Conservation (phyloP, 495 filamentous ascomycete species). For the Neurospora discreta region DNA sequence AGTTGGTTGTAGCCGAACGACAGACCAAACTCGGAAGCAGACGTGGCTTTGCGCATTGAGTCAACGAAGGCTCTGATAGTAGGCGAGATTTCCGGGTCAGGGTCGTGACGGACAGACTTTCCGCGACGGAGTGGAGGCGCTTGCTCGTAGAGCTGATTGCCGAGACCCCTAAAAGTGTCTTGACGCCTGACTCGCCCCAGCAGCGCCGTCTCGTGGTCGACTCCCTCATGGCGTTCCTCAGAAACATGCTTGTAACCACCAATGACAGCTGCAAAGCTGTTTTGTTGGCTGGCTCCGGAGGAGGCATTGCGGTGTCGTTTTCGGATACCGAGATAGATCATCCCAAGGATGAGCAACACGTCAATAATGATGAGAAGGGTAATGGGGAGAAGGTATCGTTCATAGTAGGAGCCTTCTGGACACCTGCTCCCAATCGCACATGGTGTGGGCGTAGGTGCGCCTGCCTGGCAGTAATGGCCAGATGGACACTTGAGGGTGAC, state of each 20-base stretch:
- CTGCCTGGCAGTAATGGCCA: constrained; percentile 34
- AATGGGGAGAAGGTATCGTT: constrained; percentile 30
- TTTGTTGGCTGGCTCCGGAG: not conserved
- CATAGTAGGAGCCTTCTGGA: constrained; percentile 21
- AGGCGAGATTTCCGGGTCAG: constrained; percentile 20
- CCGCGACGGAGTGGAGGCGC: not conserved
- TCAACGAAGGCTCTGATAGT: constrained; percentile 37
- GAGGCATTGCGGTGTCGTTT: constrained; percentile 9
- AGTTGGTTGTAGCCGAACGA: constrained; percentile 39
- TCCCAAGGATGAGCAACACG: constrained; percentile 20
- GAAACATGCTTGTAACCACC: constrained; percentile 22
- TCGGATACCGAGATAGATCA: constrained; percentile 18
- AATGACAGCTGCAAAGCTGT: not conserved
- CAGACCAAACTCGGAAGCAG: constrained; percentile 37
- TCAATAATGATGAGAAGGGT: constrained; percentile 32
- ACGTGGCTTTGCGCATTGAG: constrained; percentile 38
- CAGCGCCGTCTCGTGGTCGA: constrained; percentile 19
- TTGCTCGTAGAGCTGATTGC: not conserved
- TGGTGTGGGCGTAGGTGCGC: constrained; percentile 28
- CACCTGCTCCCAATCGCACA: constrained; percentile 32
- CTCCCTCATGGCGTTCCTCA: constrained; percentile 10
- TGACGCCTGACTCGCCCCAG: constrained; percentile 17
- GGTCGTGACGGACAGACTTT: constrained; percentile 13
- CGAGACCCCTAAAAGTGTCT: not conserved
- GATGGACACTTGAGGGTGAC: constrained; percentile 27